Base-by-base conservation (phyloP, 225 moss, liverwort and hornwort genomes). In the Physcomitrellopsis africana region DNA sequence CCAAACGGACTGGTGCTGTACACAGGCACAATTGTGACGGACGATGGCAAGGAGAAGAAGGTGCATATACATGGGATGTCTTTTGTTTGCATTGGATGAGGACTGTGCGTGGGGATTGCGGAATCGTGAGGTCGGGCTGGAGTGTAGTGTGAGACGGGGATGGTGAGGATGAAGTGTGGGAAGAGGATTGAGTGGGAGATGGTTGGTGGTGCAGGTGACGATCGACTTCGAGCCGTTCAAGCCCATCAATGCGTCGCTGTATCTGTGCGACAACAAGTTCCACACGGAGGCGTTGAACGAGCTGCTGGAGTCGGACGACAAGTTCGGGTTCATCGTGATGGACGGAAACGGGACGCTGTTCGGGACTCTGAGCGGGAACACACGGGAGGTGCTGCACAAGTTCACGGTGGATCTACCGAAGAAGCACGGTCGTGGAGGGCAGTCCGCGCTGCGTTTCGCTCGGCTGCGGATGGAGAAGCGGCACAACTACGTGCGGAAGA, bases 21-120 rank as follows among this genome's bases (percentile, higher is more conserved):
- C 82, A 93, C 93, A 52, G 93, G 94, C 60, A 96, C 96, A 19
- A 94, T 96, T 72, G 92, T 96, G 58, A 96, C 92, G 55, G 96
- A 96, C 11, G 96, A 96, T 67, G 94, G 96, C 69, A 96, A 94
- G 73, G 96, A 96, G 86, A 96, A 94, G 87, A 96, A 96, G 91
- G 79, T 87, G 57, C 32, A 7, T 7, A 7, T 7, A 37, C 5
- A 37, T 7, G 32, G 32, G 32, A 37, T 37, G 32, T 4, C 0
- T 37, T 37, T 37, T 37, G 32, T 37, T 1, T 37, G 32, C 32
- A 37, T 4, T 37, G 32, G 32, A 37, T 37, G 7, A 2, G 2
- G 32, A 2, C 0, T 37, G 32, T 37, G 32, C 32, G 32, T 37
- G 32, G 32, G 32, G 32, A 37, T 37, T 4, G 7, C 3, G 32